These are phyloP conservation scores for Lolium multiflorum DNA, from an alignment of 176 grass and related monocot genomes.

Conservation along the genomic window DNA sequence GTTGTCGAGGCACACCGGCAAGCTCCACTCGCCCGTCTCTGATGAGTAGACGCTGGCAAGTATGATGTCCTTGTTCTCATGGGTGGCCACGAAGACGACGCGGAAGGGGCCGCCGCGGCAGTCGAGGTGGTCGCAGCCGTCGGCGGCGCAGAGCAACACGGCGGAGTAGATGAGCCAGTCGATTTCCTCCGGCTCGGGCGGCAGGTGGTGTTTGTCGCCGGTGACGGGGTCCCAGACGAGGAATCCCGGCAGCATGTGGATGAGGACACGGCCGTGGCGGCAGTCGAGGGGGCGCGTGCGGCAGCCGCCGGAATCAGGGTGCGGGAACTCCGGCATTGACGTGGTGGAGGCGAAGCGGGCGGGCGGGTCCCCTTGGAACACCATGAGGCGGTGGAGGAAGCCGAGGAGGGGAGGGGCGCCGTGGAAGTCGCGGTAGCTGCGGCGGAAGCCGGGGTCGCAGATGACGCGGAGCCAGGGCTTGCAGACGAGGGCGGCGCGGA, in stretches of 20 bases:
- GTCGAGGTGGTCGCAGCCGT: conserved; percentile 1
- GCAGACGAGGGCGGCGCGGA: conserved; percentile 5
- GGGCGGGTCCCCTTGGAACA: not conserved
- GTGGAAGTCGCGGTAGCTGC: not conserved
- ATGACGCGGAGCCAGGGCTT: not conserved
- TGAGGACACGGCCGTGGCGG: not conserved
- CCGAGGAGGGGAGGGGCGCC: not conserved
- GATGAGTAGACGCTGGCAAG: not conserved
- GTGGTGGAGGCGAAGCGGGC: not conserved
- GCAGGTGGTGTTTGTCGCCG: not conserved
- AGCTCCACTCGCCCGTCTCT: not conserved
- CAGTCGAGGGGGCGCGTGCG: not conserved
- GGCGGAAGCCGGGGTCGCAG: not conserved
- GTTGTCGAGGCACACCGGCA: not conserved
- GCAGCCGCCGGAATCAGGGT: not conserved
- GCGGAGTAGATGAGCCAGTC: not conserved
- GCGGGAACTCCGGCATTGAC: not conserved
- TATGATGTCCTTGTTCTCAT: not conserved
- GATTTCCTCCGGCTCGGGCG: not conserved
- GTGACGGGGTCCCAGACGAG: not conserved
- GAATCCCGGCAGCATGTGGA: not conserved
- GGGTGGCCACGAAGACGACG: not conserved
- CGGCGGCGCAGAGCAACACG: not conserved
- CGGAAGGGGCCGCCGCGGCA: not conserved
- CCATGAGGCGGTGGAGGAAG: not conserved